These are phyloP conservation scores for Hippophae gyantsensis DNA, from an alignment of 306 rosid species.

Conservation along the genomic window DNA sequence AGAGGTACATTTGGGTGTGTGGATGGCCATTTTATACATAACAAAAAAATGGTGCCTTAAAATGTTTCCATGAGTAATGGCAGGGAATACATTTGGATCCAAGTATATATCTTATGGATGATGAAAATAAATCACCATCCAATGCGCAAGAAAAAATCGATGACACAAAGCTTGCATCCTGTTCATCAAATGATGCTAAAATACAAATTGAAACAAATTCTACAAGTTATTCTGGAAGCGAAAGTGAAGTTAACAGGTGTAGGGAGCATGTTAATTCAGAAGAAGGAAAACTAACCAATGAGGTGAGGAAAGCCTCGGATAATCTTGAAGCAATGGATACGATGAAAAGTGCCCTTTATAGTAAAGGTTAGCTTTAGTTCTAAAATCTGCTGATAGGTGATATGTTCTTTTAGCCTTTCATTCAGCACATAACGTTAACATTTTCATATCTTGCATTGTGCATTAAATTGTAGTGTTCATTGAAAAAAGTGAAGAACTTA, in stretches of 20 bases:
- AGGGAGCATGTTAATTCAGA: slow-evolving; percentile 23
- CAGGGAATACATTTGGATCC: slow-evolving; percentile 98
- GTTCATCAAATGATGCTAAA: slow-evolving; percentile 31
- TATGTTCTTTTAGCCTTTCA: slow-evolving; percentile 8
- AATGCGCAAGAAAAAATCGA: slow-evolving; percentile 27
- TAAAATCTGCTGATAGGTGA: slow-evolving; percentile 9
- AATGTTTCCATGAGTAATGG: slow-evolving; percentile 7
- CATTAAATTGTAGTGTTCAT: background rate
- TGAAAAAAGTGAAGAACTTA: slow-evolving; percentile 11
- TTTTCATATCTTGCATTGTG: background rate
- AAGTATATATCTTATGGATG: slow-evolving; percentile 91
- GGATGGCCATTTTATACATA: background rate
- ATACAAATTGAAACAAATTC: slow-evolving; percentile 26
- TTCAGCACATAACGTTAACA: background rate
- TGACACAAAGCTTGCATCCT: slow-evolving; percentile 30
- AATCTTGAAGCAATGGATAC: slow-evolving; percentile 34
- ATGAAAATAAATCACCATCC: slow-evolving; percentile 54
- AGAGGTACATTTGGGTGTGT: slow-evolving; percentile 40
- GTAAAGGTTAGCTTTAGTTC: slow-evolving; percentile 35
- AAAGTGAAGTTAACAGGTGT: slow-evolving; percentile 22
- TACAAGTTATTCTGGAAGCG: slow-evolving; percentile 13
- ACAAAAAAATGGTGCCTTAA: background rate
- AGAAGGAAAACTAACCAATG: slow-evolving; percentile 28
- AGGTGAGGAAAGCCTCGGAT: slow-evolving; percentile 33
- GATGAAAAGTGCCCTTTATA: slow-evolving; percentile 27